Evolutionary conservation across 805 yeast species (phyloP), one percentile per base, ranked within the genome.

Genomic region (Yarrowia divulgata): DNA sequence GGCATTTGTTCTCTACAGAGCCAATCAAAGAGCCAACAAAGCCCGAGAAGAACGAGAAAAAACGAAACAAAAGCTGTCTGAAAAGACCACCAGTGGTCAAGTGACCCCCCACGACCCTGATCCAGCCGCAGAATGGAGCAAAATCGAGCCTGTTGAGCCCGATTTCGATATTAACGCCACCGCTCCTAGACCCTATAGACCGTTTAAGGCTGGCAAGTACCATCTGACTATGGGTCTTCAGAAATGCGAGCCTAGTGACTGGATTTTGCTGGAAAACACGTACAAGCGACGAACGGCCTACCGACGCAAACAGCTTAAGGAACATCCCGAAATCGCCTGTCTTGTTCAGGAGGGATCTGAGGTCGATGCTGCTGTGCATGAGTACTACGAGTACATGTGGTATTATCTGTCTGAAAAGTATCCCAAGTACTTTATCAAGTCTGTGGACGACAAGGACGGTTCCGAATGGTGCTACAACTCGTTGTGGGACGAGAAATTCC

Each of bases 201-300:
- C 91, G 1, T 89, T 87, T 79, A 87, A 85, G 74, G 82, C 85
- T 57, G 88, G 86, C n/a, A 84, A 80, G 52, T 87, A 88, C 73
- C 84, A 83, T 70, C 77, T 89, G 76, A 88, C 89, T 1, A 85
- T 90, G 89, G 90, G 88, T 0, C 81, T 88, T 62, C 79, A 82
- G 70, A 80, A 82, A 74, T 74, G 82, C 57, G 77, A 80, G 43
- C 75, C 87, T 1, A 81, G 82, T 45, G 88, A 88, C 54, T 86
- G 89, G 85, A 79, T 90, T 32, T 77, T 86, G 42, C 75, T 90
- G 1, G 95, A 90, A 70, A 78, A 87, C 58, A 85, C 89, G 0
- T 90, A 89, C 73, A 73, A 81, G 62, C 76, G 80, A 2, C 77
- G 80, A 58, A 83, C 86, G 8, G 79, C 78, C 14, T 72, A 83